Base-by-base conservation (phyloP, 495 filamentous ascomycete genomes). In the Tetracladium setigerum region DNA sequence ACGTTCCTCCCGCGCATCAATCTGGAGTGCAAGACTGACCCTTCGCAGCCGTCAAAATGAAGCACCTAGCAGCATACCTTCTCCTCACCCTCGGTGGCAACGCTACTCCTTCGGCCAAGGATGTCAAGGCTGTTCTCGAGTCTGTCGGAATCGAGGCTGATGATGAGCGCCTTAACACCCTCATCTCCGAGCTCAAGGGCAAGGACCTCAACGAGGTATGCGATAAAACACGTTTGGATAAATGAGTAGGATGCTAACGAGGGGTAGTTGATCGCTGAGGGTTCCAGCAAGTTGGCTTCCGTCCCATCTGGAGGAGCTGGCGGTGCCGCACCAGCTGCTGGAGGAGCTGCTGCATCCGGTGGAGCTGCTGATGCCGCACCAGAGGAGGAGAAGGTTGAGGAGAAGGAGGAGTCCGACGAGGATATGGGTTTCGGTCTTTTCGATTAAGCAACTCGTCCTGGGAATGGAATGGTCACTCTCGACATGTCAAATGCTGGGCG, bases 401-500 rank as follows among this genome's bases (percentile, higher is more conserved):
- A 72, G 64, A 76, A 73, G 70, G 73, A 83, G 72, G 92, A 97
- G 81, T 97, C 92, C 65, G 92, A 99, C 72, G 92, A 99, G 67
- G 92, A 99, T 67, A 99, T 99, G 92, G 92, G 92, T 65, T 95
- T 99, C 79, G 92, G 92, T 84, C 89, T 99, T 50, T 97, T 97
- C 84, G 91, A 96, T 77, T 96, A 87, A 80, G 47, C 53, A 44
- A 38, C 53, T 33, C 39, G 11, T 33, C 15, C 19, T 51, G 7
- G 10, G 18, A 18, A 44, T 49, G 47, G 44, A 34, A 35, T 42
- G 24, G 35, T 24, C 46, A 47, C 41, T 41, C 47, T 38, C 38
- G 32, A 35, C 36, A 22, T 44, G 5, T 17, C 33, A 33, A 30
- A 46, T 31, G 43, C 38, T 37, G 37, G 41, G 31, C 30, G 37